These are phyloP conservation scores for Asclepias syriaca DNA, from an alignment of 257 asterid species.

Conservation along the genomic window DNA sequence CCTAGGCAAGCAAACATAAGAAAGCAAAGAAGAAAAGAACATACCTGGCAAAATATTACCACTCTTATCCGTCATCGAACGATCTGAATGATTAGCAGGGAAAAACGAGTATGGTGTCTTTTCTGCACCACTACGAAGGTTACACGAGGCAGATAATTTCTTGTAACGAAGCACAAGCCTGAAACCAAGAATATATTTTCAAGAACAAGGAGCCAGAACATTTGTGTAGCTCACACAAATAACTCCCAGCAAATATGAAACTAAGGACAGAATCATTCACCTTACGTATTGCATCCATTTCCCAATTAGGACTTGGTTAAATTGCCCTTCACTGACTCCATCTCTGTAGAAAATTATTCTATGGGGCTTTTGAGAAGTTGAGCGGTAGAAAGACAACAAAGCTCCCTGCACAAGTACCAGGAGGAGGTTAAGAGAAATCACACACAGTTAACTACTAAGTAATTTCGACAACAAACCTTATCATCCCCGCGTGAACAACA, in stretches of 20 bases:
- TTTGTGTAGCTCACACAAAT: background rate
- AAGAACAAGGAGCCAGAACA: background rate
- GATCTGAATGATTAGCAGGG: conserved; percentile 44
- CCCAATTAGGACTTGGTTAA: conserved; percentile 60
- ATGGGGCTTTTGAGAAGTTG: conserved; percentile 37
- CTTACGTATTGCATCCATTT: conserved; percentile 64
- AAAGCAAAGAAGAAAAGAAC: background rate
- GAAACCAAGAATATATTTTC: conserved; percentile 3
- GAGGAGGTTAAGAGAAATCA: background rate
- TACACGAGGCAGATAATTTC: conserved; percentile 44
- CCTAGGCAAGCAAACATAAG: background rate
- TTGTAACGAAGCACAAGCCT: conserved; percentile 70
- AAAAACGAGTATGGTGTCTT: conserved; percentile 91
- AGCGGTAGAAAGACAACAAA: conserved; percentile 30
- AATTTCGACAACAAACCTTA: conserved; percentile 32
- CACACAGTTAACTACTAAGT: background rate
- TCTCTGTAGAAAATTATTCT: conserved; percentile 83
- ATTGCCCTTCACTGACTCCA: conserved; percentile 90
- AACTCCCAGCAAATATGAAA: background rate
- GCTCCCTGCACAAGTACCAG: conserved; percentile 45
- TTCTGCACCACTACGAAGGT: conserved; percentile 90
- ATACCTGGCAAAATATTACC: conserved; percentile 85
- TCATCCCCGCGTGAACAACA: conserved; percentile 51
- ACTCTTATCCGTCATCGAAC: conserved; percentile 53
- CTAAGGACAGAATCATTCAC: conserved; percentile 20